Conservation (phyloP, 306 rosid genomes). For the Vigna mungo region DNA sequence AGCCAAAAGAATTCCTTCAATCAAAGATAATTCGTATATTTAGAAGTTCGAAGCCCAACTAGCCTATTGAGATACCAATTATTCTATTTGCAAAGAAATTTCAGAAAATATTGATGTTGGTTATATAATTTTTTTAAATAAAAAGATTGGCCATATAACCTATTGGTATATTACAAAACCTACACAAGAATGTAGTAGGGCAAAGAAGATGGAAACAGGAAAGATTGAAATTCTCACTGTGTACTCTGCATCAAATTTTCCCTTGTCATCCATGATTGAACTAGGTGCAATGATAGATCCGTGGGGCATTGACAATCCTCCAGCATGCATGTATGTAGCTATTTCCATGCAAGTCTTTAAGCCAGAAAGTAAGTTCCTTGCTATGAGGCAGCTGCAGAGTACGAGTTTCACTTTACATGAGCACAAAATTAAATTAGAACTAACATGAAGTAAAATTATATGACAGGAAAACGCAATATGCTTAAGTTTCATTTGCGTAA, state of each 20-base stretch:
- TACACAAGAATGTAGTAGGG: conserved; percentile 18
- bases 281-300: conserved; percentile 57
- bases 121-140: background rate
- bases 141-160: background rate
- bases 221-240: conserved; percentile 54
- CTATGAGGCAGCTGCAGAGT: conserved; percentile 90
- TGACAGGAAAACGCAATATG: conserved; percentile 26
- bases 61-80: conserved; percentile 23
- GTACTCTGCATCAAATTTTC: conserved; percentile 64
- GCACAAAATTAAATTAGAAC: conserved; percentile 39
- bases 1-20: conserved; percentile 8
- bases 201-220: conserved; percentile 22
- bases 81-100: conserved; percentile 21
- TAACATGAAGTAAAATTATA: conserved; percentile 22
- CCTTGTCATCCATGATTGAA: conserved; percentile 63
- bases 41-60: conserved; percentile 37
- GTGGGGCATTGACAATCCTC: conserved; percentile 64
- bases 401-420: conserved; percentile 43
- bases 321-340: conserved; percentile 76
- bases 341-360: conserved; percentile 89
- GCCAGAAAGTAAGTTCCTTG: conserved; percentile 97
- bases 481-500: conserved; percentile 21
- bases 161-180: conserved; percentile 2
- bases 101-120: conserved; percentile 10
- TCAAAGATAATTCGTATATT: conserved; percentile 24